Base-by-base conservation (phyloP, 306 rosid genomes). In the Ochetophila trinervis region DNA sequence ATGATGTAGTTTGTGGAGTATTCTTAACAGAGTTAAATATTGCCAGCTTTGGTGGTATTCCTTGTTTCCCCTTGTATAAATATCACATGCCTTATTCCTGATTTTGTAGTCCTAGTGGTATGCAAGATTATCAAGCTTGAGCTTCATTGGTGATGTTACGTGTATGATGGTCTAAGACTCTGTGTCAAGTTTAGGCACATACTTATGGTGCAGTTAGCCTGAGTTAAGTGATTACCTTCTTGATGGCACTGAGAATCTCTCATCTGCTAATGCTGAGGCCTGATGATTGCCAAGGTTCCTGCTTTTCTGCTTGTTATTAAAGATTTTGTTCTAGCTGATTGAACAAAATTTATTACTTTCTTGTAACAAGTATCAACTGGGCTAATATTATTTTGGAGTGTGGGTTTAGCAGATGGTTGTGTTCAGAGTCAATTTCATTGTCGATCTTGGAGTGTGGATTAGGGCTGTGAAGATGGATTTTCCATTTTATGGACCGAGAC, bases 111-210 rank as follows among this genome's bases (percentile, higher is more conserved):
- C 70, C 55, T 67, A 54, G 66, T 62, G 69, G 78, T 42, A 22
- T 36, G 57, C 52, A 56, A 62, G 75, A 57, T 19, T 68, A 47
- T 68, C 62, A 57, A 48, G 42, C 73, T 65, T 63, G 62, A 68
- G 53, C 42, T 44, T 73, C 60, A 60, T 20, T 30, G 71, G 40
- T 50, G 73, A 68, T 71, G 63, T 71, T 54, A 54, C 61, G 36
- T 70, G 66, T 72, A 51, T 50, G 17, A 50, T 57, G 45, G 64
- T 52, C 44, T 5, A 51, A 67, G 32, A 34, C 57, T 57, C 59
- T 79, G 64, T 74, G 69, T 35, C 65, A 66, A 49, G 58, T 70
- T 67, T 74, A 72, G 63, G 63, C 66, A 42, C 68, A 61, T 65
- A 56, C 45, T 40, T 40, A 44, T 68, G 62, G 60, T 61, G 66